phyloP scores from a whole-genome alignment of 1,139 yeast genomes.

The Kurtzmaniella quercitrusa region DNA sequence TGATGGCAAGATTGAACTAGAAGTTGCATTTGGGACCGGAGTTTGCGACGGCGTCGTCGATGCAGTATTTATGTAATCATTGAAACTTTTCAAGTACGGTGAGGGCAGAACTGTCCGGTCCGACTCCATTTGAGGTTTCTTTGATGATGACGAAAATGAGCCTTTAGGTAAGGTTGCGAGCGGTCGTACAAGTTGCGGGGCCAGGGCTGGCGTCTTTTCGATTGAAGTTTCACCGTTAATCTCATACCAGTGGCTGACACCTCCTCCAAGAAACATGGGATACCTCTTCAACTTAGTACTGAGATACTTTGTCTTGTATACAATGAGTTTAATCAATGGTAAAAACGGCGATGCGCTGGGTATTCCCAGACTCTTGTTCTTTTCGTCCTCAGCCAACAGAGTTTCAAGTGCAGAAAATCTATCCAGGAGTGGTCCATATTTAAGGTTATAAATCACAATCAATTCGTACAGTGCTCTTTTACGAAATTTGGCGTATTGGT shows the following conservation, averaged over 20 bases:
- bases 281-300: conserved; percentile 31
- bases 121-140: not conserved
- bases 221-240: conserved; percentile 29
- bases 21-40: not conserved
- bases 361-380: conserved; percentile 18
- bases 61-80: conserved; percentile 38
- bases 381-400: conserved; percentile 14
- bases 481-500: conserved; percentile 49
- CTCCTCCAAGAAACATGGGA: conserved; percentile 39
- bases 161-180: conserved; percentile 18
- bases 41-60: conserved; percentile 13
- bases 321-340: conserved; percentile 51
- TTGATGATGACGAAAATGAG: not conserved
- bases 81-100: conserved; percentile 35
- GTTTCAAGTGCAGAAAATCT: conserved; percentile 25
- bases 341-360: conserved; percentile 42
- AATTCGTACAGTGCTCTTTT: conserved; percentile 53
- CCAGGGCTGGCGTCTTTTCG: conserved; percentile 13
- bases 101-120: conserved; percentile 10
- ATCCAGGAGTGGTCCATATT: conserved; percentile 19
- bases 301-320: conserved; percentile 32
- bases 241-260: conserved; percentile 37
- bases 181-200: conserved; percentile 5
- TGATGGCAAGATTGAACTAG: not conserved
- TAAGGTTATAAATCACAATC: conserved; percentile 58